Evolutionary conservation across 2,329 filamentous ascomycete species (phyloP).

Genomic region (Conoideocrella luteorostrata): DNA sequence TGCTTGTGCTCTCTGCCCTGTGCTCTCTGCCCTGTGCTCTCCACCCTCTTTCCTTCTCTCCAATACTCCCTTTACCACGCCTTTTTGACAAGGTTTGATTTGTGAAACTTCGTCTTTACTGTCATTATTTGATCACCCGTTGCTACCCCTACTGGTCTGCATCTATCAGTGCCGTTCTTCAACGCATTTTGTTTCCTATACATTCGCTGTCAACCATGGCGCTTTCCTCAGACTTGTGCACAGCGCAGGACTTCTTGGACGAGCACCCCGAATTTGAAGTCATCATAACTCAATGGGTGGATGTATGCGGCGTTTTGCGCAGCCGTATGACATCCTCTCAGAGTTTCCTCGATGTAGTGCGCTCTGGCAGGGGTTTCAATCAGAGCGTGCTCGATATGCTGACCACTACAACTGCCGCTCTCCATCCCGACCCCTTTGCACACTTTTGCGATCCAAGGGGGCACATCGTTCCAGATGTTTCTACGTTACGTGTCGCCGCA

Average conservation of each 20-base stretch:
- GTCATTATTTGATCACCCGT: too few relatives aligned
- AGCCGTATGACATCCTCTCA: not conserved
- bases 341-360: not conserved
- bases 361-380: not conserved
- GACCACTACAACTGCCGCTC: not conserved
- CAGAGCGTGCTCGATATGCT: not conserved
- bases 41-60: too few relatives aligned
- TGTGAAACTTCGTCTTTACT: too few relatives aligned
- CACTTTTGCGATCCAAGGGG: not conserved
- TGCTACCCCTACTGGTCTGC: too few relatives aligned
- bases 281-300: conserved; percentile 1
- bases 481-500: not conserved
- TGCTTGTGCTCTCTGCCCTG: too few relatives aligned
- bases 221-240: too few relatives aligned
- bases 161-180: too few relatives aligned
- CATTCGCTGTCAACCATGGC: too few relatives aligned
- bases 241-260: not conserved
- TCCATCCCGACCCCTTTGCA: not conserved
- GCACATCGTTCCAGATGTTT: not conserved
- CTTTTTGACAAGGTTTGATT: too few relatives aligned
- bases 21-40: too few relatives aligned
- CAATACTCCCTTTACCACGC: too few relatives aligned
- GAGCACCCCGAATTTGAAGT: not conserved
- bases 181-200: too few relatives aligned
- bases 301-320: not conserved